Evolutionary conservation across 257 asterid genomes (phyloP).

Genomic region (Rhazya stricta): DNA sequence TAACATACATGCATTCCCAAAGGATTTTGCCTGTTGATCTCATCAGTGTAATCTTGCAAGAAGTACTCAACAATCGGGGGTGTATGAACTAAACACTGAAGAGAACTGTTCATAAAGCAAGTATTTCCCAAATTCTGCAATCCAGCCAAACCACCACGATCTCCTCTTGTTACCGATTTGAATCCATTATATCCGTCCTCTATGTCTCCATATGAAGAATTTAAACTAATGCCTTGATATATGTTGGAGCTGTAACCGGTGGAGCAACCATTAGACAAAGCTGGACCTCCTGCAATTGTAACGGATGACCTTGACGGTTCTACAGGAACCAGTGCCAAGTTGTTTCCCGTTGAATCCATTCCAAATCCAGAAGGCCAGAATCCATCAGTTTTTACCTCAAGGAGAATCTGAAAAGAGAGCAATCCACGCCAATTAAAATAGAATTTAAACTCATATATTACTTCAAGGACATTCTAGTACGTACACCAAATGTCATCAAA

Average conservation of each 20-base stretch:
- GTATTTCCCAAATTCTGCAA: slow-evolving; percentile 94
- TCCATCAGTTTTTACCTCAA: slow-evolving; percentile 62
- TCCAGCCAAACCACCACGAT: slow-evolving; percentile 86
- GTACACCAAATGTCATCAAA: neutral
- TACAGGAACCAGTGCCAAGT: slow-evolving; percentile 71
- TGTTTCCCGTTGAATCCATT: slow-evolving; percentile 80
- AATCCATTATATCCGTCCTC: slow-evolving; percentile 55
- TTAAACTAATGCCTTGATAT: slow-evolving; percentile 44
- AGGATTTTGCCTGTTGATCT: slow-evolving; percentile 81
- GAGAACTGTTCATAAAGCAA: slow-evolving; percentile 95
- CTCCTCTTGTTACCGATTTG: slow-evolving; percentile 46
- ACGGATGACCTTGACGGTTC: slow-evolving; percentile 71
- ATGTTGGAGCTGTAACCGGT: slow-evolving; percentile 44
- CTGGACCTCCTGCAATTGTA: slow-evolving; percentile 90
- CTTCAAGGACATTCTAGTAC: neutral
- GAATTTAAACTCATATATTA: neutral
- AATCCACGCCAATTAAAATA: slow-evolving; percentile 1
- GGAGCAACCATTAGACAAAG: slow-evolving; percentile 74
- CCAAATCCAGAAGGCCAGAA: slow-evolving; percentile 34
- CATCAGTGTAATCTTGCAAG: slow-evolving; percentile 72
- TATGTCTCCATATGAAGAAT: slow-evolving; percentile 43
- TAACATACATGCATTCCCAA: slow-evolving; percentile 84
- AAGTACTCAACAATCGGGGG: slow-evolving; percentile 79
- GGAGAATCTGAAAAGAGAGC: slow-evolving; percentile 59
- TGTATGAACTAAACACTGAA: slow-evolving; percentile 96